These are phyloP conservation scores for Apostasia shenzhenica DNA, from an alignment of 106 monocot species.

Conservation along the genomic window DNA sequence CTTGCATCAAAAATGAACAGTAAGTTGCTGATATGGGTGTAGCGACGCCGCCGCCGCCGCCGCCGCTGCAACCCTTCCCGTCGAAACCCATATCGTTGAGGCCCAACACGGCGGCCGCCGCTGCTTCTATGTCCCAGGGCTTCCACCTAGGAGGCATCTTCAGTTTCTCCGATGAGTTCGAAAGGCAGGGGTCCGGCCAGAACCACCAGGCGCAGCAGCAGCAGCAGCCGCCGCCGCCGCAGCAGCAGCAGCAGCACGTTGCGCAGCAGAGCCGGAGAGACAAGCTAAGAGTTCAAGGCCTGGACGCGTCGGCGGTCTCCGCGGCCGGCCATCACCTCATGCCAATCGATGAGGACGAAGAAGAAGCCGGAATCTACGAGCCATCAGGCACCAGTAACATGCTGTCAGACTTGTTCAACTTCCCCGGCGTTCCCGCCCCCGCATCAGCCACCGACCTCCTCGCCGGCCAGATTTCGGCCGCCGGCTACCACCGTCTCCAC, in stretches of 20 bases:
- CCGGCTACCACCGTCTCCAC: constrained; percentile 10
- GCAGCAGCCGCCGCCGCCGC: constrained; percentile 1
- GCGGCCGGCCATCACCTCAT: constrained; percentile 19
- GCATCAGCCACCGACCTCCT: constrained; percentile 55
- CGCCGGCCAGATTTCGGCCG: constrained; percentile 39
- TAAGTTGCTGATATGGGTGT: constrained; percentile 35
- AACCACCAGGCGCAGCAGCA: constrained; percentile 16
- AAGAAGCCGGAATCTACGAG: constrained; percentile 14
- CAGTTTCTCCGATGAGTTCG: constrained; percentile 54
- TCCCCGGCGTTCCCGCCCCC: constrained; percentile 13
- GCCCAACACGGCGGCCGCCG: neutral
- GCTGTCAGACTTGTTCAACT: constrained; percentile 90
- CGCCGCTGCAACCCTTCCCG: too few relatives aligned
- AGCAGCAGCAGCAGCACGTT: constrained; percentile 40
- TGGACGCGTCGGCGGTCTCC: constrained; percentile 10
- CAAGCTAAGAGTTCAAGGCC: constrained; percentile 62
- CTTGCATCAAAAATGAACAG: too few relatives aligned
- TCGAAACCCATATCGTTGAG: neutral
- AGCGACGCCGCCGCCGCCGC: constrained; percentile 27
- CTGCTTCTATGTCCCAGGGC: constrained; percentile 82
- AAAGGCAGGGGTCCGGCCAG: neutral
- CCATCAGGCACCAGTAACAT: constrained; percentile 32
- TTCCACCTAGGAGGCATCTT: constrained; percentile 79
- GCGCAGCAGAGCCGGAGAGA: constrained; percentile 74
- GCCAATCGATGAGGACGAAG: neutral